Evolutionary conservation across 2,329 filamentous ascomycete species (phyloP).

Genomic region (Triangularia verruculosa): DNA sequence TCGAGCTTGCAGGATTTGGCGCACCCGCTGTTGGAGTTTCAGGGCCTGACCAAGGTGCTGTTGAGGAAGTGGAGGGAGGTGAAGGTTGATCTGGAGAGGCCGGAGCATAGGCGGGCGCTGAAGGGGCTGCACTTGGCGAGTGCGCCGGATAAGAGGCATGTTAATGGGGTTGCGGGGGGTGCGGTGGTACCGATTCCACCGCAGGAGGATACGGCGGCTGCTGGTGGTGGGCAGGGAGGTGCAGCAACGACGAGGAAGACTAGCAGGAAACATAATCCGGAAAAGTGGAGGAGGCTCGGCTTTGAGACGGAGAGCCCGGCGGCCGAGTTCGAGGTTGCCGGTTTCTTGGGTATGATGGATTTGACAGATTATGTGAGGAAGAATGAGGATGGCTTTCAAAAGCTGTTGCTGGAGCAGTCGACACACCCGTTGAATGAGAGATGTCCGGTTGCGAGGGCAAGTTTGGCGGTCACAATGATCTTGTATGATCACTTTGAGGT

Average conservation of each 20-base stretch:
- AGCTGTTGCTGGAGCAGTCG: conserved; percentile 85
- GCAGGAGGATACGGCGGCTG: conserved; percentile 31
- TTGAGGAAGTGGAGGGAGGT: conserved; percentile 86
- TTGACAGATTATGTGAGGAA: conserved; percentile 89
- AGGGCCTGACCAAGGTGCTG: conserved; percentile 83
- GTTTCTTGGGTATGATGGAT: conserved; percentile 97
- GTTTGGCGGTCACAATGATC: conserved; percentile 80
- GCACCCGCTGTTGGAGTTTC: conserved; percentile 88
- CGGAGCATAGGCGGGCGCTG: conserved; percentile 83
- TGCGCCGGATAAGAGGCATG: conserved; percentile 58
- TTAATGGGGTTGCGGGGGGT: conserved; percentile 37
- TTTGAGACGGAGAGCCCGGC: conserved; percentile 89
- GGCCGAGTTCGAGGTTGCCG: conserved; percentile 78
- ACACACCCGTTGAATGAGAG: conserved; percentile 67
- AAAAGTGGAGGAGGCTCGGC: conserved; percentile 89
- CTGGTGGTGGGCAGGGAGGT: neutral
- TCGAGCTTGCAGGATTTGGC: conserved; percentile 87
- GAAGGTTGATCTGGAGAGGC: conserved; percentile 76
- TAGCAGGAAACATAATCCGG: conserved; percentile 72
- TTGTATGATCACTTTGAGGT: conserved; percentile 96
- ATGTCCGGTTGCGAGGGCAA: conserved; percentile 84
- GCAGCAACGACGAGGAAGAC: conserved; percentile 48
- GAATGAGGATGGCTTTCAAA: conserved; percentile 89
- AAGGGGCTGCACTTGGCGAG: conserved; percentile 84
- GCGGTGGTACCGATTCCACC: conserved; percentile 6